Conservation (phyloP, 2,329 filamentous ascomycete species). For the Cadophora sp. region DNA sequence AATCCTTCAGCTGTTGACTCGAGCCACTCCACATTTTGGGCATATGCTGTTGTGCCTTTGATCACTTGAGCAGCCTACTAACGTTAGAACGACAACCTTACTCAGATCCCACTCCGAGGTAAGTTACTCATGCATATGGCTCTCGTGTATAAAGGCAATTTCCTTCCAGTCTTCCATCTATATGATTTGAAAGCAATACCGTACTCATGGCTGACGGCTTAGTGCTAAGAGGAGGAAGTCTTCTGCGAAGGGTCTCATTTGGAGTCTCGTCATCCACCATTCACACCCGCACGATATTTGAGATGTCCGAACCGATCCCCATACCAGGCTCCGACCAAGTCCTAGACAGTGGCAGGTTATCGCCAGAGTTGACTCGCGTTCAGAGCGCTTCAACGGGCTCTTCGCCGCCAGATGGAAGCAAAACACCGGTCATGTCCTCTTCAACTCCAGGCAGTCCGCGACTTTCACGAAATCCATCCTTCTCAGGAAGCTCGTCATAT, state of each 20-base stretch:
- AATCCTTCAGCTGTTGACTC: slow-evolving; percentile 24
- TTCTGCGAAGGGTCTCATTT: slow-evolving; percentile 50
- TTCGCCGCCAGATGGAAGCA: slow-evolving; percentile 54
- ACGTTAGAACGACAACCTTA: slow-evolving; percentile 14
- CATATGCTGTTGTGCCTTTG: slow-evolving; percentile 24
- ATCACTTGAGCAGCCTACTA: slow-evolving; percentile 28
- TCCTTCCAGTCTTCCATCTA: slow-evolving; percentile 10
- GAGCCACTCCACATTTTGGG: slow-evolving; percentile 25
- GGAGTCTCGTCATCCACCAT: slow-evolving; percentile 47
- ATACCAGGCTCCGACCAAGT: slow-evolving; percentile 42
- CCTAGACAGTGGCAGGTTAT: slow-evolving; percentile 31
- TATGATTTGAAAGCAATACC: background rate
- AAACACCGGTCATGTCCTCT: slow-evolving; percentile 59
- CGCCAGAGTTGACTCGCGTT: slow-evolving; percentile 33
- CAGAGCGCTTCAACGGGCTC: slow-evolving; percentile 51
- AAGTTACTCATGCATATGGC: slow-evolving; percentile 14
- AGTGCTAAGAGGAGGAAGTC: slow-evolving; percentile 50
- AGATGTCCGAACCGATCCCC: slow-evolving; percentile 53
- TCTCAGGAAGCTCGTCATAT: slow-evolving; percentile 84
- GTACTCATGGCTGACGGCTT: slow-evolving; percentile 51
- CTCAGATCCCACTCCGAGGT: slow-evolving; percentile 15
- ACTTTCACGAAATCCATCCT: slow-evolving; percentile 79
- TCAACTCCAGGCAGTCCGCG: slow-evolving; percentile 56
- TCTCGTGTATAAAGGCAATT: slow-evolving; percentile 10
- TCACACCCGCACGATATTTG: slow-evolving; percentile 47